Conservation (phyloP, 345 rosid species). For the Syzygium aqueum region DNA sequence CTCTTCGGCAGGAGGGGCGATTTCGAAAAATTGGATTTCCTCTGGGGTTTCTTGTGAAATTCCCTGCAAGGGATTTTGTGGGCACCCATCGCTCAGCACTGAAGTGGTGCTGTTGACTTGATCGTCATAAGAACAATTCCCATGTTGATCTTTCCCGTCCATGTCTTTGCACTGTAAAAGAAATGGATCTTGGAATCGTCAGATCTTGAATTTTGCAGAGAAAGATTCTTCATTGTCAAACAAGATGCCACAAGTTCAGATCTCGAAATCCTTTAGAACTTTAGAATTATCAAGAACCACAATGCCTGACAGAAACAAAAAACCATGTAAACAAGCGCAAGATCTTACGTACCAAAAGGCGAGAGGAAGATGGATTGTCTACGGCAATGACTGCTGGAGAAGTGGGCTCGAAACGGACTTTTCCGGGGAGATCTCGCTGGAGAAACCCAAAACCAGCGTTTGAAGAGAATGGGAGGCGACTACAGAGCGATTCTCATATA, state of each 20-base stretch:
- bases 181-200: neutral
- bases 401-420: neutral
- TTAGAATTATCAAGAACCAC: neutral
- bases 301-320: neutral
- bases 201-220: neutral
- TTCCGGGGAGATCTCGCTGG: neutral
- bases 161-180: neutral
- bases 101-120: neutral
- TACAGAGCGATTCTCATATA: neutral
- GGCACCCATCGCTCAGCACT: neutral
- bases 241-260: neutral
- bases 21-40: neutral
- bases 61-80: neutral
- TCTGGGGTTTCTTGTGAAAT: neutral
- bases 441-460: neutral
- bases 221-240: neutral
- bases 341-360: neutral
- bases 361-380: neutral
- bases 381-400: neutral
- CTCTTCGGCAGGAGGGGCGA: neutral
- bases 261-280: neutral
- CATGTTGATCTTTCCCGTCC: neutral
- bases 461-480: neutral
- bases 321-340: neutral
- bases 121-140: neutral